Base-by-base conservation (phyloP, 129 eudicot species). In the Logfia minima region DNA sequence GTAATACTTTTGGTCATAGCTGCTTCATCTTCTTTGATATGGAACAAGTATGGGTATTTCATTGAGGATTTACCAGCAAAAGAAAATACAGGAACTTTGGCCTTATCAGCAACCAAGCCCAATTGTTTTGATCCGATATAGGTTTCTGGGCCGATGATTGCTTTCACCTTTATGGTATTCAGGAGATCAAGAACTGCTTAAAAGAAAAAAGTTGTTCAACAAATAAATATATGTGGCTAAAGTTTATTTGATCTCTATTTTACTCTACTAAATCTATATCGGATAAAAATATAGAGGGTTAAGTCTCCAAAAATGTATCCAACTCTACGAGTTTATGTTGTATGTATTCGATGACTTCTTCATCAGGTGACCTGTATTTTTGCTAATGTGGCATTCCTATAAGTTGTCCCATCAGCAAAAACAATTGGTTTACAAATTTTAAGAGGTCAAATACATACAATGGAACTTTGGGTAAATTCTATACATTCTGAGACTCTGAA, bases 81-180 rank as follows among this genome's bases (percentile, higher is more conserved):
- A 7, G 71, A 23, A 62, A 61, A 37, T 62, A 75, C 17, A 39
- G 79, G 79, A 39, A 75, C 79, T 66, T 24, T 75, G 29, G 81
- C 29, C 11, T 71, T 53, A 67, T 75, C 71, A 19, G 78, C 58
- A n/a, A 83, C 9, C 16, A 60, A 66, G 13, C 51, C 81, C 45
- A 79, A 28, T 63, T 58, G 71, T 64, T 79, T 59, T 53, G 73
- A 31, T 53, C 79, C 84, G 9, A 63, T 58, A 2, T 43, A 28
- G 6, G 70, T 63, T 68, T 79, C 78, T 7, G 83, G 78, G 68
- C 87, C 87, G 52, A 79, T 62, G 52, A 83, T 74, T 35, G 80
- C 75, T 11, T 66, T 78, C 68, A 79, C 86, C 41, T 78, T 79
- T 2, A 59, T 60, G 16, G 22, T 74, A 14, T 83, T 55, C 41